Conservation (phyloP, 2,329 filamentous ascomycete genomes). For the Paramyrothecium roridum region DNA sequence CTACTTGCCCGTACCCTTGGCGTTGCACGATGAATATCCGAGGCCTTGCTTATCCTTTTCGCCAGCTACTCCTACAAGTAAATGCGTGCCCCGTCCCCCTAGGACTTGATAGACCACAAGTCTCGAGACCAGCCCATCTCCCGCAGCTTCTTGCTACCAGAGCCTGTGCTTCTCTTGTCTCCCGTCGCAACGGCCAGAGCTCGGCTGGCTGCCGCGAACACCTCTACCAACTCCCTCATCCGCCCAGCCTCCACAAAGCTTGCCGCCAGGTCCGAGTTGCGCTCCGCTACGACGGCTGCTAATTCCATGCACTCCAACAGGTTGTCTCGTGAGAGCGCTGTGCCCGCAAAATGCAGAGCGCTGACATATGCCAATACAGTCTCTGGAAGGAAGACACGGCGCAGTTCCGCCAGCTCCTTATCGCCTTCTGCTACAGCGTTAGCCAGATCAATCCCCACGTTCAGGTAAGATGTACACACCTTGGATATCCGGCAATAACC, state of each 20-base stretch:
- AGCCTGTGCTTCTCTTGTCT: conserved; percentile 49
- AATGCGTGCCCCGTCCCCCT: neutral
- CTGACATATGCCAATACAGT: conserved; percentile 79
- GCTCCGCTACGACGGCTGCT: conserved; percentile 69
- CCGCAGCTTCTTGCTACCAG: conserved; percentile 56
- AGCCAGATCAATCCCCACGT: neutral
- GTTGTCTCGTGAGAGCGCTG: conserved; percentile 69
- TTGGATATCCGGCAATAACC: conserved; percentile 55
- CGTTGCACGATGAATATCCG: neutral
- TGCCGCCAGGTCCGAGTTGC: conserved; percentile 62
- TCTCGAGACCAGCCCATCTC: conserved; percentile 62
- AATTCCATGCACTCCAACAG: conserved; percentile 86
- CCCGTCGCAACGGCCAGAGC: conserved; percentile 57
- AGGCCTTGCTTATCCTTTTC: too few species aligned
- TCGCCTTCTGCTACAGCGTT: conserved; percentile 46
- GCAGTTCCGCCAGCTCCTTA: conserved; percentile 60
- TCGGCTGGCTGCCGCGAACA: conserved; percentile 74
- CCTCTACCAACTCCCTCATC: conserved; percentile 73
- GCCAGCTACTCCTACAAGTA: neutral
- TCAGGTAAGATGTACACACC: conserved; percentile 39
- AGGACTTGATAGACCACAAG: conserved; percentile 53
- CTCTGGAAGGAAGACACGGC: conserved; percentile 80
- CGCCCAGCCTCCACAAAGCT: conserved; percentile 63
- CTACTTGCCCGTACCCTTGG: neutral
- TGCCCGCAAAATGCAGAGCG: conserved; percentile 76